phyloP scores from a whole-genome alignment of 2,329 filamentous ascomycete genomes.

The Byssothecium circinans region DNA sequence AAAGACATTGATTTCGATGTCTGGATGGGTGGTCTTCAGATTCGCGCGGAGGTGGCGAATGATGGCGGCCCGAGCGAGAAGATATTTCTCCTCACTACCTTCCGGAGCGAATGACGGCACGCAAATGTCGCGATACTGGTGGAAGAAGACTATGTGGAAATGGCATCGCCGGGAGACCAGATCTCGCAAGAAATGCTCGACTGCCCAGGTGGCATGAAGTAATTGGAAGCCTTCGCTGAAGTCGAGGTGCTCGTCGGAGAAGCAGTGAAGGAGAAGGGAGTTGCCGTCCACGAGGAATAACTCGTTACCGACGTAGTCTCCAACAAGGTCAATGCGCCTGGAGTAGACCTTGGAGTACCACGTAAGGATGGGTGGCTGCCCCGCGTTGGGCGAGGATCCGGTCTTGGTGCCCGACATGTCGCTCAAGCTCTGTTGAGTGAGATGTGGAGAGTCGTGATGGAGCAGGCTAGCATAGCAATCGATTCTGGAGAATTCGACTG shows the following conservation, averaged over 20 bases:
- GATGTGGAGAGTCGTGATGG: background rate
- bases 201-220: constrained; percentile 68
- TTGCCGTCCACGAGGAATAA: constrained; percentile 74
- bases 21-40: constrained; percentile 41
- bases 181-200: constrained; percentile 66
- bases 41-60: constrained; percentile 63
- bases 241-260: constrained; percentile 65
- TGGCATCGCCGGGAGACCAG: constrained; percentile 66
- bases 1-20: constrained; percentile 53
- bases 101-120: constrained; percentile 50
- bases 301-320: constrained; percentile 75
- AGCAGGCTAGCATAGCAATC: background rate
- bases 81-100: constrained; percentile 54
- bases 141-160: constrained; percentile 72
- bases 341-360: constrained; percentile 42
- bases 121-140: constrained; percentile 58
- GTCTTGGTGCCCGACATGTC: constrained; percentile 1
- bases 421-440: background rate
- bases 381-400: background rate
- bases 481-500: background rate
- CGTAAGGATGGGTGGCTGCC: constrained; percentile 23
- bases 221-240: constrained; percentile 68
- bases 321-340: constrained; percentile 58
- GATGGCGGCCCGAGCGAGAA: constrained; percentile 64
- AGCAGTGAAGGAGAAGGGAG: constrained; percentile 66